Evolutionary conservation across 2,329 filamentous ascomycete species (phyloP).

Genomic region (Aspergillus sp.): DNA sequence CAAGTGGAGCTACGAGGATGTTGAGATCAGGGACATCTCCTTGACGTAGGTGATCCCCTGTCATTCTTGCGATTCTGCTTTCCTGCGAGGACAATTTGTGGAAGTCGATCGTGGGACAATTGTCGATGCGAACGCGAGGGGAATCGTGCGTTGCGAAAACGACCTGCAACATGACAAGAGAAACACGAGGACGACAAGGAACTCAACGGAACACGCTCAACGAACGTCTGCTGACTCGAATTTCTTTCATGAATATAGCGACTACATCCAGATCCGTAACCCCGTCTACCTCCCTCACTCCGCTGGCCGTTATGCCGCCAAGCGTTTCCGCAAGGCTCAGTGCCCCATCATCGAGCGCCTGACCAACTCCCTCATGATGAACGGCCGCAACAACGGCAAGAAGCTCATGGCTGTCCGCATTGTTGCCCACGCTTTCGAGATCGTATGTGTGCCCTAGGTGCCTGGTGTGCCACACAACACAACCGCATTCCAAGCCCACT

Average conservation of each 20-base stretch:
- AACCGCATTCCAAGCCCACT: neutral
- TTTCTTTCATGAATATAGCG: conserved; percentile 57
- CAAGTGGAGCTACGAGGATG: conserved; percentile 98
- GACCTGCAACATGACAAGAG: conserved; percentile 7
- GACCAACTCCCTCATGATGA: conserved; percentile 99
- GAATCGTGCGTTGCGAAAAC: conserved; percentile 4
- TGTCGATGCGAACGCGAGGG: conserved; percentile 8
- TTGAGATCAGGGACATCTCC: conserved; percentile 99
- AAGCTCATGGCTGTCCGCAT: conserved; percentile 99
- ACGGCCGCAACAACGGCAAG: conserved; percentile 99
- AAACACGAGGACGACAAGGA: conserved; percentile 7
- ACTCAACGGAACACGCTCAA: conserved; percentile 7
- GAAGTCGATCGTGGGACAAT: conserved; percentile 4
- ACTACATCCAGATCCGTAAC: conserved; percentile 99
- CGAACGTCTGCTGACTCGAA: conserved; percentile 28
- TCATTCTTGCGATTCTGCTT: conserved; percentile 25
- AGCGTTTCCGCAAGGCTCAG: conserved; percentile 99
- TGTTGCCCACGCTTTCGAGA: conserved; percentile 98
- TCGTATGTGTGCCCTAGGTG: conserved; percentile 65
- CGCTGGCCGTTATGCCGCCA: conserved; percentile 95
- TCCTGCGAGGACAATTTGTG: conserved; percentile 11
- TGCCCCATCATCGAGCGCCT: conserved; percentile 99
- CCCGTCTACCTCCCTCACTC: conserved; percentile 99
- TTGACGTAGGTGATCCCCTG: conserved; percentile 75
- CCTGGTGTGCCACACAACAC: neutral